Conservation (phyloP, 2,329 filamentous ascomycete genomes). For the Colletotrichum magnum region DNA sequence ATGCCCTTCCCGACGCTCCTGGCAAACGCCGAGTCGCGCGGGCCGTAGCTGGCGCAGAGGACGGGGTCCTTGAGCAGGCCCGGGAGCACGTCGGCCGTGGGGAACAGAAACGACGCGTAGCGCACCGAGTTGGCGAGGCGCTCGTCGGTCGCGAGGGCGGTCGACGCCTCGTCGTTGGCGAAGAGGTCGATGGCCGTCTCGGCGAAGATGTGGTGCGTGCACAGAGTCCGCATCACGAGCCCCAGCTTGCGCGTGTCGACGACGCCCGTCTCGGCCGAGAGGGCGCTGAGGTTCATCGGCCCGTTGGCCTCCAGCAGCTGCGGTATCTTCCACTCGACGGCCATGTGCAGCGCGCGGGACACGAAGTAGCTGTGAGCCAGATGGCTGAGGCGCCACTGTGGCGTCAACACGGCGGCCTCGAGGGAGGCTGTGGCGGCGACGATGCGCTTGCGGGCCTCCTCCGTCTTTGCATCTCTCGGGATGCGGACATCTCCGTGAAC, state of each 20-base stretch:
- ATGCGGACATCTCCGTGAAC: background rate
- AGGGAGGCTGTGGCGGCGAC: slow-evolving; percentile 22
- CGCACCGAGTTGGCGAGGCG: slow-evolving; percentile 28
- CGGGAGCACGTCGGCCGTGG: slow-evolving; percentile 27
- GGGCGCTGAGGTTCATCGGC: slow-evolving; percentile 17
- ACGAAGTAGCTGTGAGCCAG: slow-evolving; percentile 27
- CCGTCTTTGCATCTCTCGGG: slow-evolving; percentile 18
- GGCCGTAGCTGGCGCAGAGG: slow-evolving; percentile 27
- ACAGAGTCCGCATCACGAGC: slow-evolving; percentile 36
- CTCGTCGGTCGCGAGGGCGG: slow-evolving; percentile 26
- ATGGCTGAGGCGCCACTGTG: slow-evolving; percentile 33
- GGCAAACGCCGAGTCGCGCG: slow-evolving; percentile 28
- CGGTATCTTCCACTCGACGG: slow-evolving; percentile 32
- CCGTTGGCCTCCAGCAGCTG: slow-evolving; percentile 21
- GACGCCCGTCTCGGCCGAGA: slow-evolving; percentile 29
- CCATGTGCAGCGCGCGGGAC: slow-evolving; percentile 35
- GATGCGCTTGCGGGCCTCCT: slow-evolving; percentile 29
- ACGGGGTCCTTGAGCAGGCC: slow-evolving; percentile 22
- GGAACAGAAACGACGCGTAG: slow-evolving; percentile 33
- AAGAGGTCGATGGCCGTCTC: slow-evolving; percentile 29
- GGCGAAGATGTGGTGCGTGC: slow-evolving; percentile 31
- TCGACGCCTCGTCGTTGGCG: slow-evolving; percentile 31
- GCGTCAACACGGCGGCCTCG: slow-evolving; percentile 27
- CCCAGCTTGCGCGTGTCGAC: slow-evolving; percentile 29
- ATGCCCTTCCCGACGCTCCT: slow-evolving; percentile 31